Evolutionary conservation across 1,139 yeast genomes (phyloP).

Genomic region (Candida buenavistaensis): DNA sequence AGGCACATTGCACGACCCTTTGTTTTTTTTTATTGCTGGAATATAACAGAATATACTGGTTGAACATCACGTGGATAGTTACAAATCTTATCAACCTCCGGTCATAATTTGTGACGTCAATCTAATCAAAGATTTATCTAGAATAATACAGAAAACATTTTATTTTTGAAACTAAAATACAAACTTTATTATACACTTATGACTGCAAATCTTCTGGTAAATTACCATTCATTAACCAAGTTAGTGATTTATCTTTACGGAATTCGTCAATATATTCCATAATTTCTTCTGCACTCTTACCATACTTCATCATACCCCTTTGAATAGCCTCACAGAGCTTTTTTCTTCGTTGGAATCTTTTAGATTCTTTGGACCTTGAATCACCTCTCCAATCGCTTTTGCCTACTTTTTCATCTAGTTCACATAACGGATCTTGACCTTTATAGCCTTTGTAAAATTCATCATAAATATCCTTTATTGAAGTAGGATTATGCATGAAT

Average conservation of each 20-base stretch:
- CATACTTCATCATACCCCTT: constrained; percentile 42
- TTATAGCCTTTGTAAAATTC: constrained; percentile 49
- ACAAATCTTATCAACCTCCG: no score
- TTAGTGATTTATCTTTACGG: constrained; percentile 45
- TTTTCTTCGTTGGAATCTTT: constrained; percentile 47
- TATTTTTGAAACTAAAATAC: neutral
- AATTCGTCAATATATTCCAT: constrained; percentile 43
- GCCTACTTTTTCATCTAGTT: constrained; percentile 46
- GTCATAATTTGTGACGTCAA: no score
- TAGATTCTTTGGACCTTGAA: constrained; percentile 47
- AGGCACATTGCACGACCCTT: neutral
- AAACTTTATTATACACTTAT: neutral
- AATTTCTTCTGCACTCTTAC: constrained; percentile 44
- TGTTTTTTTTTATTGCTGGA: no score
- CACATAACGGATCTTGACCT: constrained; percentile 47
- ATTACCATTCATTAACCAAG: constrained; percentile 54
- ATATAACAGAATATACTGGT: no score
- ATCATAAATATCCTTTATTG: constrained; percentile 47
- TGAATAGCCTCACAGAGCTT: constrained; percentile 48
- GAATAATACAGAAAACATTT: no score
- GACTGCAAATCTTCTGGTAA: constrained; percentile 37
- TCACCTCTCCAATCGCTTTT: constrained; percentile 52
- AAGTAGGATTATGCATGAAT: constrained; percentile 48
- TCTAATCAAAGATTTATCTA: no score
- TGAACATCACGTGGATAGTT: no score